A percentile compares a stretch with the other conserved stretches of the same genome.
These are phyloP conservation scores for Adansonia grandidieri DNA, from an alignment of 441 rosid genomes.

Conservation along the genomic window DNA sequence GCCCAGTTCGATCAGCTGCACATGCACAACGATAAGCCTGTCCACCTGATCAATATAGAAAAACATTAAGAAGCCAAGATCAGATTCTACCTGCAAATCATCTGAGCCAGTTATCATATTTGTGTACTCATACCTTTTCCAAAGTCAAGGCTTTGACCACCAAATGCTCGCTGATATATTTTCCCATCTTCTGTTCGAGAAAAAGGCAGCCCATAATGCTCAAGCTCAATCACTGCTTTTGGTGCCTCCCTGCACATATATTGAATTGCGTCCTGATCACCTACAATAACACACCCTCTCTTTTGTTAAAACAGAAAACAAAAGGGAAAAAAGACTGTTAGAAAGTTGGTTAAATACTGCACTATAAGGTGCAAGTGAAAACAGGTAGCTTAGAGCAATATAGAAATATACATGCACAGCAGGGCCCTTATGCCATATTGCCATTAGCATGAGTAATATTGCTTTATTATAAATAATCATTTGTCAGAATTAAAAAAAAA, in stretches of 20 bases:
- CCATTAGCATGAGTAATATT: not conserved
- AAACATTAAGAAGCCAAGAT: conserved; percentile 25
- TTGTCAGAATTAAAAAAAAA: not conserved
- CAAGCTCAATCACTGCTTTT: conserved; percentile 95
- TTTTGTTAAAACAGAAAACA: not conserved
- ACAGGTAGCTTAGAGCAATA: not conserved
- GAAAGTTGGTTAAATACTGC: not conserved
- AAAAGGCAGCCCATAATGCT: conserved; percentile 90
- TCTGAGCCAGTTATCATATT: conserved; percentile 20
- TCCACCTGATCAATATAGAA: conserved; percentile 63
- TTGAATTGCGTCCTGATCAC: conserved; percentile 98
- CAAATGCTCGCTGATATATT: conserved; percentile 98
- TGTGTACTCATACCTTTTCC: conserved; percentile 68
- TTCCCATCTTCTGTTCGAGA: conserved; percentile 96
- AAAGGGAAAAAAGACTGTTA: not conserved
- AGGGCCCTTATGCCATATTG: not conserved
- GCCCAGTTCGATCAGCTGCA: conserved; percentile 98
- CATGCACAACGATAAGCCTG: conserved; percentile 99
- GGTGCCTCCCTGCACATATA: conserved; percentile 99
- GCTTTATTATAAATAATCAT: conserved; percentile 11
- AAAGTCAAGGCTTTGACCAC: conserved; percentile 94
- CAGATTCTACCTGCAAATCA: conserved; percentile 22
- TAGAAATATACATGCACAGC: not conserved
- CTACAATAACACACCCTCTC: conserved; percentile 39
- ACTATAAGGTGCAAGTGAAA: not conserved